phyloP scores from a whole-genome alignment of 352 stramenopile species.

The Albugo candida region DNA sequence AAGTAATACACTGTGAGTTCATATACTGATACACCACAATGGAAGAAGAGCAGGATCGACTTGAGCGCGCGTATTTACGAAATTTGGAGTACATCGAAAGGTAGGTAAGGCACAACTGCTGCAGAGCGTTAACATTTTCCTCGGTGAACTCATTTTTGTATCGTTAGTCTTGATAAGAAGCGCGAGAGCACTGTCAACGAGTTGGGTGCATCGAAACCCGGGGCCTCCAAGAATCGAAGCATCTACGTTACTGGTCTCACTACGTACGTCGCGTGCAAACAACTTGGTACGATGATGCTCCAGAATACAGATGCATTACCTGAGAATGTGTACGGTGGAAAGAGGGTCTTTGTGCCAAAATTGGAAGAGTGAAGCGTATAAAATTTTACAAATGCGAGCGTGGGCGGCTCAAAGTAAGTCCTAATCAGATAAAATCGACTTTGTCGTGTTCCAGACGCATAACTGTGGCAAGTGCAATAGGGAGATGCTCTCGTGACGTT shows the following conservation, averaged over 20 bases:
- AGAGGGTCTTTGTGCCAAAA: constrained; percentile 48
- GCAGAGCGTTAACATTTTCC: background rate
- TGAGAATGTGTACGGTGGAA: background rate
- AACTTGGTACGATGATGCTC: constrained; percentile 24
- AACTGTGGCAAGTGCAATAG: constrained; percentile 7
- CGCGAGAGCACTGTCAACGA: background rate
- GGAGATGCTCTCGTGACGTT: constrained; percentile 77
- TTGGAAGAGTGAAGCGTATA: constrained; percentile 66
- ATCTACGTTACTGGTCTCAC: constrained; percentile 62
- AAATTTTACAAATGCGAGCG: constrained; percentile 75
- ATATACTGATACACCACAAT: constrained; percentile 8
- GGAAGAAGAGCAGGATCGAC: constrained; percentile 28
- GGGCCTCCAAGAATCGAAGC: constrained; percentile 9
- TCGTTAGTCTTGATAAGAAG: background rate
- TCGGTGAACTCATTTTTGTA: background rate
- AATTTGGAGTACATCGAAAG: constrained; percentile 64
- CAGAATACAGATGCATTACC: background rate
- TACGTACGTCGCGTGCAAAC: constrained; percentile 65
- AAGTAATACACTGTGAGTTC: no score
- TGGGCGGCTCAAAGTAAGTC: constrained; percentile 44
- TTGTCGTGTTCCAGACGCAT: background rate
- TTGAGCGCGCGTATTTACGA: constrained; percentile 35
- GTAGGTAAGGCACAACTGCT: constrained; percentile 4
- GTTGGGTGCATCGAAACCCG: background rate
- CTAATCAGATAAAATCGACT: background rate